These are phyloP conservation scores for Cladosporium halotolerans DNA, from an alignment of 2,329 filamentous ascomycete species.

Conservation along the genomic window DNA sequence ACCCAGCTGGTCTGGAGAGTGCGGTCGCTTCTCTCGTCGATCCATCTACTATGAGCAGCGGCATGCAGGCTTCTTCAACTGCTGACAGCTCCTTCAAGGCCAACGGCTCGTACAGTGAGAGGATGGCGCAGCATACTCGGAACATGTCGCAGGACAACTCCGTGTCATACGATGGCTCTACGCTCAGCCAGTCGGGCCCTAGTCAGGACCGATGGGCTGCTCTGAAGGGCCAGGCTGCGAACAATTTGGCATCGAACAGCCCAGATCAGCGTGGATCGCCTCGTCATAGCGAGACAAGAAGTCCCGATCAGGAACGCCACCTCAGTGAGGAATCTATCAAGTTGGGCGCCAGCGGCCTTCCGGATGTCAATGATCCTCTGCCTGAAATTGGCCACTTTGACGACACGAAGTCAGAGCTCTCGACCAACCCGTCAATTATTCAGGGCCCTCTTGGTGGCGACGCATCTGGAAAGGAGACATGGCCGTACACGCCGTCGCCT, in stretches of 20 bases:
- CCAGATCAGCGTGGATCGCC: conserved; percentile 37
- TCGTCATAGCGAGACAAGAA: conserved; percentile 40
- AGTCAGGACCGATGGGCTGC: conserved; percentile 32
- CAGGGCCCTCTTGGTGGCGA: conserved; percentile 64
- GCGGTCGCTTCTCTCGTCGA: conserved; percentile 85
- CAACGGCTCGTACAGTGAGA: conserved; percentile 18
- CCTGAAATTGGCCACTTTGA: conserved; percentile 67
- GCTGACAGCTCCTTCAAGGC: conserved; percentile 2
- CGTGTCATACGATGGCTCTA: conserved; percentile 28
- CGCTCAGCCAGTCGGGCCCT: conserved; percentile 24
- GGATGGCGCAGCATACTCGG: conserved; percentile 16
- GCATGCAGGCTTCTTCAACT: conserved; percentile 19
- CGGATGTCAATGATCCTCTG: conserved; percentile 62
- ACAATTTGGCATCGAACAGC: conserved; percentile 22
- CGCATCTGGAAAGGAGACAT: conserved; percentile 44
- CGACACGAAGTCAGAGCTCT: conserved; percentile 58
- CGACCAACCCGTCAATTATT: conserved; percentile 79
- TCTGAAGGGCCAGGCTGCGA: conserved; percentile 37
- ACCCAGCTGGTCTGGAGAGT: conserved; percentile 70
- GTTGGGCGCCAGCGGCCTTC: conserved; percentile 64
- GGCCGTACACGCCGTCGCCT: conserved; percentile 30
- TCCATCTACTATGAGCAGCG: conserved; percentile 63
- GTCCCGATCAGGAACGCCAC: conserved; percentile 32
- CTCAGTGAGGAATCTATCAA: conserved; percentile 31
- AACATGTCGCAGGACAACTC: conserved; percentile 24